Base-by-base conservation (phyloP, 129 eudicot genomes). In the Flaveria ramosissima region DNA sequence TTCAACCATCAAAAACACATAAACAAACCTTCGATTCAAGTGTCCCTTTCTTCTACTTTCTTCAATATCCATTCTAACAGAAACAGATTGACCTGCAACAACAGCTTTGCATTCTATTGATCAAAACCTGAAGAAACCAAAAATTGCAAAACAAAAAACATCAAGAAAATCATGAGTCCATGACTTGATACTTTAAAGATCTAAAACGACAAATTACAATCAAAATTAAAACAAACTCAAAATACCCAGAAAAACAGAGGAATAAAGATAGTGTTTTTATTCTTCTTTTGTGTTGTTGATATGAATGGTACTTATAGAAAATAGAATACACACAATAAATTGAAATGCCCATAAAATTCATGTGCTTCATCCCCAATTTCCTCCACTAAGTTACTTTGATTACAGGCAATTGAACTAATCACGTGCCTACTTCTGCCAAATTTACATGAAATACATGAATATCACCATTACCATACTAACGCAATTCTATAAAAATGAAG, bases 391-490 rank as follows among this genome's bases (percentile, higher is more conserved):
- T 80, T 74, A 63, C 66, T 78, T 71, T 71, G 32, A 71, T 19
- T 19, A 43, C 81, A 65, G 76, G 80, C 80, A 74, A 80, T 75
- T 17, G 75, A 74, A 74, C 76, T 68, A 45, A 74, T 80, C 84
- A 68, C 56, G 71, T 80, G 84, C 84, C 71, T 67, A 68, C 80
- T 45, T 74, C 74, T 67, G 62, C 75, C 71, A 67, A 74, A 65
- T 46, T 66, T 23, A 74, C 84, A 80, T 80, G 84, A 74, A 74
- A 80, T 13, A 51, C 14, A 51, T 77, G 68, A 51, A 63, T 65
- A 61, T 61, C 9, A 36, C 41, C 41, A 36, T 36, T 36, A 36
- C 70, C 70, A 80, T 73, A 68, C 47, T 56, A 12, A 51, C 16
- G 21, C 68, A 41, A 17, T 9, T 26, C n/a, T 46, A 13, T 23